Conservation (phyloP, 805 yeast genomes). For the Zygotorulaspora sp. region DNA sequence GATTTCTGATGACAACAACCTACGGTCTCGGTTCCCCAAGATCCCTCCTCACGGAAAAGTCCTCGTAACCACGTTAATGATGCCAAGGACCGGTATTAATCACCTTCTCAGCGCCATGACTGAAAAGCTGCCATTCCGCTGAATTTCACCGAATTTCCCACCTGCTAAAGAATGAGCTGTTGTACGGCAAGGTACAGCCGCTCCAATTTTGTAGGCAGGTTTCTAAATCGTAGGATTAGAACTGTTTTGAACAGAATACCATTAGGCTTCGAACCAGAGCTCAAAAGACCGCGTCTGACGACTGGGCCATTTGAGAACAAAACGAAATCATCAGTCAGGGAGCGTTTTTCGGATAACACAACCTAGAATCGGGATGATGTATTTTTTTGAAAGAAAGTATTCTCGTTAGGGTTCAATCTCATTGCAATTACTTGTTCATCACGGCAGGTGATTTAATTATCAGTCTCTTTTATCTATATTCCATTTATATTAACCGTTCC, state of each 20-base stretch:
- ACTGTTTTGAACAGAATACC: slow-evolving; percentile 15
- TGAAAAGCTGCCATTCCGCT: slow-evolving; percentile 15
- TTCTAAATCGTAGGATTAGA: slow-evolving; percentile 26
- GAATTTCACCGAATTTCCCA: slow-evolving; percentile 40
- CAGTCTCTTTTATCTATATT: too few species aligned
- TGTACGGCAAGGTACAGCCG: neutral
- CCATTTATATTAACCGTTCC: too few species aligned
- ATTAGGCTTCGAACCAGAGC: slow-evolving; percentile 18
- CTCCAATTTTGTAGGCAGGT: slow-evolving; percentile 25
- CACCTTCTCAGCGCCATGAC: neutral
- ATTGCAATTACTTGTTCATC: too few species aligned
- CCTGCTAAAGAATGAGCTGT: slow-evolving; percentile 23
- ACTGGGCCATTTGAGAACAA: slow-evolving; percentile 2
- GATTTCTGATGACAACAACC: slow-evolving; percentile 34
- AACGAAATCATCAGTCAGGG: slow-evolving; percentile 3
- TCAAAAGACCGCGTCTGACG: neutral
- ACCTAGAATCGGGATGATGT: too few species aligned
- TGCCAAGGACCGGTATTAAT: slow-evolving; percentile 2
- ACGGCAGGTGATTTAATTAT: too few species aligned
- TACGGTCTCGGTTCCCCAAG: slow-evolving; percentile 23
- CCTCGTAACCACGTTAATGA: neutral
- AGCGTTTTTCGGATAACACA: too few species aligned
- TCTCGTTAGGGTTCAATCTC: too few species aligned
- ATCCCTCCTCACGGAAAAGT: slow-evolving; percentile 23
- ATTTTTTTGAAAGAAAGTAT: too few species aligned